A percentile compares a stretch with the other conserved stretches of the same genome.
Evolutionary conservation across 2,329 filamentous ascomycete genomes (phyloP).

Genomic region (Aspergillus awamori): DNA sequence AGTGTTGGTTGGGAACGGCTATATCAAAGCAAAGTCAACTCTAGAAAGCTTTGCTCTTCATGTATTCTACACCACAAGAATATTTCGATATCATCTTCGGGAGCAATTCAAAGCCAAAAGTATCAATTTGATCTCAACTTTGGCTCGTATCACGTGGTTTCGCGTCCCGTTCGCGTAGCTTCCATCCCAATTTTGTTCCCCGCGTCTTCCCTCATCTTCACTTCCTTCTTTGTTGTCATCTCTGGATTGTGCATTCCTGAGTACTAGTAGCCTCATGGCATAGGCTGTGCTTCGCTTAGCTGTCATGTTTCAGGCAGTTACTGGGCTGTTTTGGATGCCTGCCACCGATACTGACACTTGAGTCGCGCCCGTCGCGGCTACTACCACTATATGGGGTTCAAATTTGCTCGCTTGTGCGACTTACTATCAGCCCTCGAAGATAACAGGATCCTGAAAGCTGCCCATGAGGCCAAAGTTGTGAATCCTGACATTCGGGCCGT

Average conservation of each 20-base stretch:
- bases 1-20: slow-evolving; percentile 20
- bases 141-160: neutral
- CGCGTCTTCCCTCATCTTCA: neutral
- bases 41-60: slow-evolving; percentile 9
- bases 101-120: neutral
- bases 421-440: slow-evolving; percentile 70
- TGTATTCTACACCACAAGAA: slow-evolving; percentile 23
- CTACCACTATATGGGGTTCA: slow-evolving; percentile 44
- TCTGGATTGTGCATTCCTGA: neutral
- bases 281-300: neutral
- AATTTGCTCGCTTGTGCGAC: slow-evolving; percentile 72
- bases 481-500: slow-evolving; percentile 52
- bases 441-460: slow-evolving; percentile 42
- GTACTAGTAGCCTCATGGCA: neutral
- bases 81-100: neutral
- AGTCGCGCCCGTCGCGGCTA: neutral
- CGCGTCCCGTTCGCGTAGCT: neutral
- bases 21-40: slow-evolving; percentile 12
- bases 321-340: neutral
- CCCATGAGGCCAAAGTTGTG: slow-evolving; percentile 31
- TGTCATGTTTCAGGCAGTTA: neutral
- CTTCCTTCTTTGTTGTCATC: neutral
- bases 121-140: neutral
- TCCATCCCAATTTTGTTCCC: neutral
- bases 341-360: neutral